Evolutionary conservation across 768 basidiomycete species (phyloP), one percentile per base, ranked within the genome.

Genomic region (Russula earlei): DNA sequence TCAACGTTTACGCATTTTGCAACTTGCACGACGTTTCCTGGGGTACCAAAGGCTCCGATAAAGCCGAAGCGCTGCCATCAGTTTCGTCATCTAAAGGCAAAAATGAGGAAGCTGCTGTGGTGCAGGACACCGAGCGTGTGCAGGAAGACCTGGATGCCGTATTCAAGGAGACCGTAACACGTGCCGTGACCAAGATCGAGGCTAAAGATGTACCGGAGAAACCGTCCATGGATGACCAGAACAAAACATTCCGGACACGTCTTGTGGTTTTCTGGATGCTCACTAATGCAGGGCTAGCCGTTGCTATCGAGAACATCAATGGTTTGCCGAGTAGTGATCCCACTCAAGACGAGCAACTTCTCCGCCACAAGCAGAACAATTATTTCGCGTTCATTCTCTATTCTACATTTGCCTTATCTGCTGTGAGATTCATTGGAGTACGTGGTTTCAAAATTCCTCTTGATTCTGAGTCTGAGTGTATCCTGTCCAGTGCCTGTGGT

Each of bases 1-100:
- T 95, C 64, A 95, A 95, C 70, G 89, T 94, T 36, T 97, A 97
- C 68, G 93, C 94, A 0, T 97, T 97, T 77, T 96, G 92, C 72
- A 96, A 96, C 72, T 73, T 96, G 70, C 91, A 91, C 68, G 92
- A 93, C 69, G 88, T 91, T 19, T 89, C 86, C 14, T 94, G 93
- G 92, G 92, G 92, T 71, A 95, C 92, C 10, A 93, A 94, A 72
- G 92, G 91, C 47, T 87, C 84, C 53, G 95, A 97, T 72, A 94
- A 94, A 69, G 93, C 85, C 3, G 94, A 96, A 65, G 85, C 85
- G 4, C 75, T 97, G 9, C 94, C 94, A 2, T 88, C 91, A 0
- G 81, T 95, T 17, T 87, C 86, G 1, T 92, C 93, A 8, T 85
- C 82, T 60, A 93, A 93, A 68, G 71, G 76, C 41, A 85, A 86